Evolutionary conservation across 345 rosid genomes (phyloP), one percentile per base, ranked within the genome.

Genomic region (Geranium brycei): DNA sequence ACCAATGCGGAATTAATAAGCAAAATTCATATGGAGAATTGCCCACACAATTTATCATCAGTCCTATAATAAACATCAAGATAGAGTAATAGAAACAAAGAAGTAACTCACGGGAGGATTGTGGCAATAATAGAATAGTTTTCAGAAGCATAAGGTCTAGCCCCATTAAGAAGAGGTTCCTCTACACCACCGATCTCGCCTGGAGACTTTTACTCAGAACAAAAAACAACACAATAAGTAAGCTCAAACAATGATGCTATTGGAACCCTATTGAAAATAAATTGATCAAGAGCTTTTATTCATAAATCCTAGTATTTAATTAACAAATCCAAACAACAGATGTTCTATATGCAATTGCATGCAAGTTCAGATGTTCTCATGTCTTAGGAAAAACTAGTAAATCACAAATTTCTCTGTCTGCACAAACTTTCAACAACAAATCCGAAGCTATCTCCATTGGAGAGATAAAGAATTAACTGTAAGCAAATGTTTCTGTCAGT

Each of bases 131-230:
- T 69, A 62, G 95, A 83, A 77, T 86, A 92, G 68, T 64, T 75
- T 71, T 92, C 87, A 31, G 82, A 68, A 66, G 31, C 57, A 57
- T 66, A 76, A 64, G 0, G 61, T 66, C 38, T 64, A 35, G 12
- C 11, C 53, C 75, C 81, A 69, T 70, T 76, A 75, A 87, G 73
- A 67, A 92, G 92, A 76, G 90, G 93, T 75, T 86, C 93, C 47
- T 79, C 82, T 31, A 71, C 79, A 56, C 65, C 16, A 57, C 68
- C 80, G 59, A 81, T 83, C 87, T 89, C 98, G 19, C 80, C 85
- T 19, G 87, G 79, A 70, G 83, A 63, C 75, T 78, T 82, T 57
- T 79, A 85, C 62, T 56, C 82, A 91, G 86, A 76, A 56, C 72
- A 31, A 67, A 51, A 41, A 72, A 38, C 61, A 59, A 66, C 14